Conservation (phyloP, 768 basidiomycete species). For the Tremella fuciformis region DNA sequence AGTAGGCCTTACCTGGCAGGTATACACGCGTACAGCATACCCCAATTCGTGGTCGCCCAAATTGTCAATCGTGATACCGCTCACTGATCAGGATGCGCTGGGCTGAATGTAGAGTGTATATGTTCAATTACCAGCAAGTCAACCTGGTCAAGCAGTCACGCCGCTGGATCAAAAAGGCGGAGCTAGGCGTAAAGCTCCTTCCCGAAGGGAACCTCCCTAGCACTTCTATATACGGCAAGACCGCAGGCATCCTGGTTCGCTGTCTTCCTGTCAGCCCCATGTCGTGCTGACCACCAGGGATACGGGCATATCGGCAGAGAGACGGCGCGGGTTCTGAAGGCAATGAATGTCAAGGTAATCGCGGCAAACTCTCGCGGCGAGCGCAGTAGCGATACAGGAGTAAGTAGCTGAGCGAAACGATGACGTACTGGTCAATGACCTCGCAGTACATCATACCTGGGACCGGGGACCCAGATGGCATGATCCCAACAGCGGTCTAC, state of each 20-base stretch:
- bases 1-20: slow-evolving; percentile 14
- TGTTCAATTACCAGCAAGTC: slow-evolving; percentile 14
- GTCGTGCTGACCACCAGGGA: slow-evolving; percentile 23
- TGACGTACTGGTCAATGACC: slow-evolving; percentile 28
- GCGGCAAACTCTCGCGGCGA: slow-evolving; percentile 50
- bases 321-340: slow-evolving; percentile 48
- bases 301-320: slow-evolving; percentile 51
- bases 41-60: slow-evolving; percentile 41
- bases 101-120: slow-evolving; percentile 4
- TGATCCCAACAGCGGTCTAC: slow-evolving; percentile 45
- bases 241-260: slow-evolving; percentile 45
- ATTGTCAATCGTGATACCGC: slow-evolving; percentile 32
- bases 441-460: slow-evolving; percentile 38
- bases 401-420: not conserved
- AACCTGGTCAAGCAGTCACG: not conserved
- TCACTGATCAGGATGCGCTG: not conserved
- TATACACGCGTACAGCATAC: slow-evolving; percentile 46
- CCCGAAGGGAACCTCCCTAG: slow-evolving; percentile 26
- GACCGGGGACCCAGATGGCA: slow-evolving; percentile 48
- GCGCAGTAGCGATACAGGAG: slow-evolving; percentile 41
- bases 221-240: slow-evolving; percentile 33
- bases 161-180: slow-evolving; percentile 16
- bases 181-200: slow-evolving; percentile 14
- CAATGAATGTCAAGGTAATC: slow-evolving; percentile 45
- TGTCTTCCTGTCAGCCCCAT: not conserved